phyloP scores from a whole-genome alignment of 2,329 filamentous ascomycete genomes.

The Sphaceloma murrayae region DNA sequence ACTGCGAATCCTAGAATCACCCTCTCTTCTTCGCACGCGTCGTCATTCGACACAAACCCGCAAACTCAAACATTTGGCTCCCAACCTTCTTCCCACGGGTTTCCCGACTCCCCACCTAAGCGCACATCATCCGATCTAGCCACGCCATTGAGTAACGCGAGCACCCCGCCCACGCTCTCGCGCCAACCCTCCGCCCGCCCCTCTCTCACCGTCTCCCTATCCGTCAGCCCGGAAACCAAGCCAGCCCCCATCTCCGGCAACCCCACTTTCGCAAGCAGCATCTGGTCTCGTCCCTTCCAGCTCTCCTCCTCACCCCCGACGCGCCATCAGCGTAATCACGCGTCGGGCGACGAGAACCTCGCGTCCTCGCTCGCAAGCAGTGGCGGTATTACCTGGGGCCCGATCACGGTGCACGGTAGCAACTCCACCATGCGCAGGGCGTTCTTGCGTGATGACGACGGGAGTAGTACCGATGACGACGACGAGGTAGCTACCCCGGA shows the following conservation, averaged over 20 bases:
- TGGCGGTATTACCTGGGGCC: conserved; percentile 40
- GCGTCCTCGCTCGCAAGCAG: conserved; percentile 34
- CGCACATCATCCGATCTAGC: conserved; percentile 34
- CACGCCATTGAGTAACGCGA: conserved; percentile 44
- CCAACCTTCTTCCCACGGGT: conserved; percentile 42
- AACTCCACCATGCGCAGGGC: conserved; percentile 23
- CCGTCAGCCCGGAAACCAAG: conserved; percentile 35
- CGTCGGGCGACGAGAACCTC: conserved; percentile 29
- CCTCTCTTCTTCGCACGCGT: conserved; percentile 40
- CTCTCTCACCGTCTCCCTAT: conserved; percentile 34
- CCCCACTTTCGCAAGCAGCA: conserved; percentile 33
- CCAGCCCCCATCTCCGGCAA: conserved; percentile 23
- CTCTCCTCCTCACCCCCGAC: conserved; percentile 31
- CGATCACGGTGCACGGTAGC: conserved; percentile 30
- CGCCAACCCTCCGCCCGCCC: conserved; percentile 27
- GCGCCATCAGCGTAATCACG: conserved; percentile 27
- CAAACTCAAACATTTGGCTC: conserved; percentile 34
- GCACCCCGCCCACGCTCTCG: conserved; percentile 37
- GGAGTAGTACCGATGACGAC: conserved; percentile 31
- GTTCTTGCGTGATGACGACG: conserved; percentile 26
- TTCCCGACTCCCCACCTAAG: conserved; percentile 36
- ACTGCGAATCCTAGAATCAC: conserved; percentile 6
- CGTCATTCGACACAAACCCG: conserved; percentile 44
- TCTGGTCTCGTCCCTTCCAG: conserved; percentile 33
- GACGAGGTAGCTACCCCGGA: conserved; percentile 27